A percentile compares a stretch with the other conserved stretches of the same genome.
Conservation (phyloP, 2,329 filamentous ascomycete genomes). For the Xylariaceae sp. region DNA sequence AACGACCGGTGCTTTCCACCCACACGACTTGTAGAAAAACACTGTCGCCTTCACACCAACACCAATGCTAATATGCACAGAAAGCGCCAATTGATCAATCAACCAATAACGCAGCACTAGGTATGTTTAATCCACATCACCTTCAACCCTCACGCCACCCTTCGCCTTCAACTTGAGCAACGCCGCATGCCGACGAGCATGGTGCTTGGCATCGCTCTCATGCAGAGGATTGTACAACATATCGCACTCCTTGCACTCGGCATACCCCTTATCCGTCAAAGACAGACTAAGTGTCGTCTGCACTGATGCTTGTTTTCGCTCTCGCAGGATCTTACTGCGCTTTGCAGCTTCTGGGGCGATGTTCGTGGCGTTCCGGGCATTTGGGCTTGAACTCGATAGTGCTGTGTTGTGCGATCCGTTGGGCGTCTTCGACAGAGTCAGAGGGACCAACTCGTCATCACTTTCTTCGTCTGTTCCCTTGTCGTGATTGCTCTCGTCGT, state of each 20-base stretch:
- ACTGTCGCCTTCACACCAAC: no score
- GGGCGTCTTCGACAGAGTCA: conserved; percentile 8
- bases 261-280: conserved; percentile 35
- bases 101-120: neutral
- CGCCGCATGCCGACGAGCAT: conserved; percentile 37
- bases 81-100: neutral
- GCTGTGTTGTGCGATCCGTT: conserved; percentile 13
- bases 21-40: no score
- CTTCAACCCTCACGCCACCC: neutral
- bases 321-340: conserved; percentile 9
- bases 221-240: conserved; percentile 46
- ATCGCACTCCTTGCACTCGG: conserved; percentile 42
- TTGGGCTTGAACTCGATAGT: neutral
- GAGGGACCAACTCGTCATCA: neutral
- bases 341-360: conserved; percentile 12
- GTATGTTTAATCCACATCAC: neutral
- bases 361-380: neutral
- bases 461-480: neutral
- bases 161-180: conserved; percentile 22
- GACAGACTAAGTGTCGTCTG: conserved; percentile 44
- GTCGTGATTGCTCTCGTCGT: conserved; percentile 8
- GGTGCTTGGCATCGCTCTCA: conserved; percentile 41
- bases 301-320: conserved; percentile 27
- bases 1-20: no score
- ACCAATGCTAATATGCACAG: no score